A percentile compares a stretch with the other conserved stretches of the same genome.
Conservation (phyloP, 202 grass and related monocot species). For the Hordeum pubiflorum region DNA sequence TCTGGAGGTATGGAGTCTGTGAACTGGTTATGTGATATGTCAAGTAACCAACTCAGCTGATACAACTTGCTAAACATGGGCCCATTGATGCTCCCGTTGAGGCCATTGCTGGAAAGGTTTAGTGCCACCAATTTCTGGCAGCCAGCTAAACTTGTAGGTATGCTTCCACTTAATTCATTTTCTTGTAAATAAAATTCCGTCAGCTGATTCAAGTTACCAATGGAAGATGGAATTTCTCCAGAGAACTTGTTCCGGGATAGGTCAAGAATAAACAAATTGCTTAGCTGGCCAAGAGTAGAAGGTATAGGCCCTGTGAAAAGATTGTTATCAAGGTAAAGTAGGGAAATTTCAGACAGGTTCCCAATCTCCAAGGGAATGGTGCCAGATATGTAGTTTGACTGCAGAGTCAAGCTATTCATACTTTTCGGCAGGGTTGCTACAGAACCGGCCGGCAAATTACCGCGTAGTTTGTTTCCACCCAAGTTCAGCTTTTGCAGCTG, state of each 20-base stretch:
- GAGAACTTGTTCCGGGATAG: slow-evolving; percentile 19
- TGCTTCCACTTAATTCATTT: slow-evolving; percentile 8
- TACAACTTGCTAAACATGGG: slow-evolving; percentile 23
- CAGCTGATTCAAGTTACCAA: slow-evolving; percentile 26
- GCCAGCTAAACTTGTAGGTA: slow-evolving; percentile 7
- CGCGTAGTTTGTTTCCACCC: too few species aligned
- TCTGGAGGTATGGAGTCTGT: slow-evolving; percentile 9
- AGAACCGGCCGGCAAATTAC: too few species aligned
- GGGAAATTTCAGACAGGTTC: background rate
- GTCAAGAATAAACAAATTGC: background rate
- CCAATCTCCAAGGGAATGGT: too few species aligned
- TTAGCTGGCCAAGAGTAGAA: slow-evolving; percentile 16
- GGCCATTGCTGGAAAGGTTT: slow-evolving; percentile 29
- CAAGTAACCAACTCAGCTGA: slow-evolving; percentile 19
- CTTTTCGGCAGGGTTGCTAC: too few species aligned
- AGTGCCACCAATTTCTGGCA: background rate
- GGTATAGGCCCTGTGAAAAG: slow-evolving; percentile 30
- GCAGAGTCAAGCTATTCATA: too few species aligned
- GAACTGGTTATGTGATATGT: slow-evolving; percentile 39
- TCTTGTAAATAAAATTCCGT: slow-evolving; percentile 23
- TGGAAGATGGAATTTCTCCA: slow-evolving; percentile 14
- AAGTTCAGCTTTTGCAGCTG: too few species aligned
- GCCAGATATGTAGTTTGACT: too few species aligned
- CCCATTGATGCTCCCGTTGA: slow-evolving; percentile 16
- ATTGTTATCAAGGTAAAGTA: slow-evolving; percentile 18